phyloP scores from a whole-genome alignment of 2,329 filamentous ascomycete genomes.

The Aspergillus viridinutans region DNA sequence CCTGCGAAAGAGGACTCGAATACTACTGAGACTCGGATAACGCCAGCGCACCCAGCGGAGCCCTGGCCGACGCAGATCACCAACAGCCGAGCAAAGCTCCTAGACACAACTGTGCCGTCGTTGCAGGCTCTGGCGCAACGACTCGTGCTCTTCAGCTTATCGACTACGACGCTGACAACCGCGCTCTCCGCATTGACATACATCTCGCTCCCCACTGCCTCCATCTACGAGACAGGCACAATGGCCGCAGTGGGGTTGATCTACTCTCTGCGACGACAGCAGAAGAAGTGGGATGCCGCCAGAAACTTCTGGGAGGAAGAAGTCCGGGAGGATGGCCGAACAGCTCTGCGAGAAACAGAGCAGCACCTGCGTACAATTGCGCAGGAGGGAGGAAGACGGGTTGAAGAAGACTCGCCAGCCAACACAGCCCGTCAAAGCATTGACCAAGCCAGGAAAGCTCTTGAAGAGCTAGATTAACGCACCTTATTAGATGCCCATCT shows the following conservation, averaged over 20 bases:
- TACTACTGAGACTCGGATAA: slow-evolving; percentile 2
- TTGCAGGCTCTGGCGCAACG: slow-evolving; percentile 69
- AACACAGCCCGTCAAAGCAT: slow-evolving; percentile 43
- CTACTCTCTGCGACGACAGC: slow-evolving; percentile 54
- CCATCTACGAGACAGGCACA: slow-evolving; percentile 55
- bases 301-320: slow-evolving; percentile 50
- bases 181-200: slow-evolving; percentile 55
- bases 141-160: slow-evolving; percentile 70
- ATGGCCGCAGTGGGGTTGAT: slow-evolving; percentile 57
- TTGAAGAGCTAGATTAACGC: slow-evolving; percentile 33
- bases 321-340: slow-evolving; percentile 54
- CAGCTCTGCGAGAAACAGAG: slow-evolving; percentile 53
- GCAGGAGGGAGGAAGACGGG: slow-evolving; percentile 38
- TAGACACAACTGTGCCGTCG: slow-evolving; percentile 63
- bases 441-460: slow-evolving; percentile 42
- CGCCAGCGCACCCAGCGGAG: not conserved
- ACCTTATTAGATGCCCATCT: not conserved
- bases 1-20: slow-evolving; percentile 14
- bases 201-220: slow-evolving; percentile 48
- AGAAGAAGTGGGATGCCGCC: slow-evolving; percentile 55
- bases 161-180: slow-evolving; percentile 62
- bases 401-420: slow-evolving; percentile 33
- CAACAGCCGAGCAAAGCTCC: slow-evolving; percentile 62
- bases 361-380: slow-evolving; percentile 46
- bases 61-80: slow-evolving; percentile 75